A percentile compares a stretch with the other conserved stretches of the same genome.
phyloP scores from a whole-genome alignment of 306 rosid genomes.

The Trifolium pratense region DNA sequence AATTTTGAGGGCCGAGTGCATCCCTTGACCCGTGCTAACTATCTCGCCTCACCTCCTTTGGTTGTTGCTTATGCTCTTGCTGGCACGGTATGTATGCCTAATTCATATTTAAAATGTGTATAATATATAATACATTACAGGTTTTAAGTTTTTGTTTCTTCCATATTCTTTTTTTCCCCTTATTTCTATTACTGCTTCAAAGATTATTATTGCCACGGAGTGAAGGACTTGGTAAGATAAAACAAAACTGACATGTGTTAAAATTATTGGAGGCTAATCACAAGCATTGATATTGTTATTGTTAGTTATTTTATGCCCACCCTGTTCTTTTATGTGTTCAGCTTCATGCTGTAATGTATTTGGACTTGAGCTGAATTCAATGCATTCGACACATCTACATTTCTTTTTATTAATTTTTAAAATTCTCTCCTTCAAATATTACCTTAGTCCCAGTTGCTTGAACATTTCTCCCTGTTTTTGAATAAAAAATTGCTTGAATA shows the following conservation, averaged over 20 bases:
- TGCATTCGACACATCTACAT: constrained; percentile 1
- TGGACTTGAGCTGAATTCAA: not conserved
- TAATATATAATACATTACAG: constrained; percentile 25
- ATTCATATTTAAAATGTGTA: constrained; percentile 22
- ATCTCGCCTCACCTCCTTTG: constrained; percentile 96
- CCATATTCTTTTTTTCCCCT: constrained; percentile 6
- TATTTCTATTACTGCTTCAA: constrained; percentile 14
- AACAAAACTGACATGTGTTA: not conserved
- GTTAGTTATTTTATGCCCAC: constrained; percentile 1
- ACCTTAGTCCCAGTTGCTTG: not conserved
- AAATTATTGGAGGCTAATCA: constrained; percentile 8
- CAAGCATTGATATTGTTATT: not conserved
- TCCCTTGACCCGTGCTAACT: constrained; percentile 97
- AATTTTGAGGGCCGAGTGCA: constrained; percentile 99
- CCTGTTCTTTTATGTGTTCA: not conserved
- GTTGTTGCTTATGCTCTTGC: constrained; percentile 98
- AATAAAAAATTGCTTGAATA: not conserved
- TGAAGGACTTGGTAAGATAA: constrained; percentile 10
- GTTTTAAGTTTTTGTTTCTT: constrained; percentile 28
- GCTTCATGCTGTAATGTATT: not conserved
- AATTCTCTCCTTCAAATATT: constrained; percentile 14
- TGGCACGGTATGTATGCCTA: constrained; percentile 76
- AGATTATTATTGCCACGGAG: constrained; percentile 6
- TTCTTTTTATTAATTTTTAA: not conserved
- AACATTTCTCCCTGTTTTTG: not conserved